Conservation (phyloP, 441 rosid genomes). For the Eutrema salsugineum region DNA sequence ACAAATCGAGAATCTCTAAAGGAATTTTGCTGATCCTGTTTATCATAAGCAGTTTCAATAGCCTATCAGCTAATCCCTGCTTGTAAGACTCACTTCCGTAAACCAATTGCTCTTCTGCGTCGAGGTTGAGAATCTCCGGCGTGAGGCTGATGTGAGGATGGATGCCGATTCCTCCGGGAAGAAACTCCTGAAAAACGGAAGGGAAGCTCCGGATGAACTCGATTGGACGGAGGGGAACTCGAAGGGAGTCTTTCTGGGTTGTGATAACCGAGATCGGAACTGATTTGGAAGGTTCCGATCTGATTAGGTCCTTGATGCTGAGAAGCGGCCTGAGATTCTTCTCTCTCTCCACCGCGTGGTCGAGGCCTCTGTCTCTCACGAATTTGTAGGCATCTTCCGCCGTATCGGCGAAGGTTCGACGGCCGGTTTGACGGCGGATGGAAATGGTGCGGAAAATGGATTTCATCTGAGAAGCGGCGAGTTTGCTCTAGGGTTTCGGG, state of each 20-base stretch:
- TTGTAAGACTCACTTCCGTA: slow-evolving; percentile 65
- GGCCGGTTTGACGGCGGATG: slow-evolving; percentile 16
- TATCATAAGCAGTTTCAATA: slow-evolving; percentile 72
- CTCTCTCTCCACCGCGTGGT: slow-evolving; percentile 82
- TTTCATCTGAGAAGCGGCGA: slow-evolving; percentile 32
- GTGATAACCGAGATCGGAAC: slow-evolving; percentile 66
- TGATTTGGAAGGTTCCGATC: slow-evolving; percentile 79
- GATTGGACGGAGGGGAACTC: slow-evolving; percentile 71
- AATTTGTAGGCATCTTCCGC: slow-evolving; percentile 40
- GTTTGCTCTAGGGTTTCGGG: slow-evolving; percentile 11
- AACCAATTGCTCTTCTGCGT: slow-evolving; percentile 77
- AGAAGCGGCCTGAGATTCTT: slow-evolving; percentile 68
- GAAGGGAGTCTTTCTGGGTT: slow-evolving; percentile 45
- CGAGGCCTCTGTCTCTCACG: slow-evolving; percentile 84
- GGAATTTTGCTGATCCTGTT: slow-evolving; percentile 60
- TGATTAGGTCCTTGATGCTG: slow-evolving; percentile 68
- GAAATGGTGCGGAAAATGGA: slow-evolving; percentile 33
- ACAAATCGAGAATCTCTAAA: slow-evolving; percentile 45
- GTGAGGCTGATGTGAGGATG: slow-evolving; percentile 85
- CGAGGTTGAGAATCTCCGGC: slow-evolving; percentile 65
- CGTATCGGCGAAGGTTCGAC: slow-evolving; percentile 37
- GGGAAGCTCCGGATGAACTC: slow-evolving; percentile 80
- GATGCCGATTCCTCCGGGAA: slow-evolving; percentile 66
- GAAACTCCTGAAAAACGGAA: slow-evolving; percentile 63
- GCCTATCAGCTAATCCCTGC: slow-evolving; percentile 62